Evolutionary conservation across 1,139 yeast genomes (phyloP), one percentile per base, ranked within the genome.

Genomic region (Meyerozyma sp.): DNA sequence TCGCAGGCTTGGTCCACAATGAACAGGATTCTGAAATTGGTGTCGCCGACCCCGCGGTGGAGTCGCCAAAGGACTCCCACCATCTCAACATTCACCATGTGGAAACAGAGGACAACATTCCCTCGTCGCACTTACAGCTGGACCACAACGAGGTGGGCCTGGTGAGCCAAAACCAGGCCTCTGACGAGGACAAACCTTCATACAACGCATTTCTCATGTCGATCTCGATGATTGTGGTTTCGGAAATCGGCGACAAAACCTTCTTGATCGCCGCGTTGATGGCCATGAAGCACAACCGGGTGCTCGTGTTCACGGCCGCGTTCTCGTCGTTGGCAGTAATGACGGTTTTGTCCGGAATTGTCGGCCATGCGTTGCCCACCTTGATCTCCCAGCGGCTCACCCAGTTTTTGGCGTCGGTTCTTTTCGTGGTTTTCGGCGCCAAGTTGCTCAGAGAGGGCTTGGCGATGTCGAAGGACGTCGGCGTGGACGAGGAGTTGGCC

Each of bases 171-270:
- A 49, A 47, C n/a, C 53, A 50, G n/a, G 55, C 49, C 18, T 16
- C 18, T 25, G 57, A 54, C n/a, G 55, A 51, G 18, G 52, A 47
- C 2, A 48, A 46, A 8, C 56, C 61, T 36, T 58, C 65, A 11
- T 66, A 64, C 47, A 65, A 75, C 53, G 79, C 87, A 8, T 81
- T 84, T 53, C 48, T 82, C 43, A 77, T 84, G 82, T 77, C 91
- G 1, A 64, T 81, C 14, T 80, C 90, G 4, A 93, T 93, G 98
- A 93, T 93, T 58, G 69, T 88, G 36, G 87, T 90, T 26, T 87
- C 96, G 25, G 99, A 93, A 64, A 83, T 94, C 48, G 98, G 98
- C 45, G 99, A 93, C 65, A 94, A 93, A 68, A 93, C 99, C 0
- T 93, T 93, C 59, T 75, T 93, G 53, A 90, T 94, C 54, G 97